Base-by-base conservation (phyloP, 75 land plant species). In the Ceratopteris richardii region DNA sequence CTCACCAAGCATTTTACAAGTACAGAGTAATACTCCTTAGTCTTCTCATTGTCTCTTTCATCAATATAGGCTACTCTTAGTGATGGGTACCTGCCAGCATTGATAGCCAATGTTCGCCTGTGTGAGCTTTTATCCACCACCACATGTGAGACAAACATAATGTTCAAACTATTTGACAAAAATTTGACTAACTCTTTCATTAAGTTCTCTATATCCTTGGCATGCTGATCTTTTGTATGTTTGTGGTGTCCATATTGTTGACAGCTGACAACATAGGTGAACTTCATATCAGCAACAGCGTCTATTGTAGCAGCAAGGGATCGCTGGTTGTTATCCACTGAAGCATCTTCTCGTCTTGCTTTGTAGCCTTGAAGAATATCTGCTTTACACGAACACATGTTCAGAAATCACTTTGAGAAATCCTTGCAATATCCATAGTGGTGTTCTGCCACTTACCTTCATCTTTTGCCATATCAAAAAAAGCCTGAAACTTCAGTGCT, bases 401-500 rank as follows among this genome's bases (percentile, higher is more conserved):
- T 46, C 37, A 21, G 4, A 5, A 46, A 40, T 10, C 42, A 40
- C 42, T 40, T 40, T 40, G 13, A 46, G 14, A 46, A 17, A 9
- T 33, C 37, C 37, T 33, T 33, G 37, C 37, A 33, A 46, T 46
- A 46, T 3, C 14, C 3, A 46, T 18, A 5, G 50, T 3, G 17
- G 22, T 46, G 13, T 18, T 21, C 7, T 9, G 9, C 7, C 3
- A 33, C 50, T 21, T 3, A 46, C 50, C 50, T 6, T 5, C 18
- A 2, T 5, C 4, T 5, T 4, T 17, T 46, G 96, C 96, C 90
- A 90, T 89, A 61, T 94, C 98, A 61, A 94, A 71, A 72, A 90
- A 94, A 9, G 96, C 80, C 52, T 94, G 98, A 18, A 94, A 85
- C 65, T 94, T 83, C 62, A 94, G 65, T 27, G 98, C 98, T 68